A percentile compares a stretch with the other conserved stretches of the same genome.
Evolutionary conservation across 495 filamentous ascomycete species (phyloP).

Genomic region (Daldinia childiae): DNA sequence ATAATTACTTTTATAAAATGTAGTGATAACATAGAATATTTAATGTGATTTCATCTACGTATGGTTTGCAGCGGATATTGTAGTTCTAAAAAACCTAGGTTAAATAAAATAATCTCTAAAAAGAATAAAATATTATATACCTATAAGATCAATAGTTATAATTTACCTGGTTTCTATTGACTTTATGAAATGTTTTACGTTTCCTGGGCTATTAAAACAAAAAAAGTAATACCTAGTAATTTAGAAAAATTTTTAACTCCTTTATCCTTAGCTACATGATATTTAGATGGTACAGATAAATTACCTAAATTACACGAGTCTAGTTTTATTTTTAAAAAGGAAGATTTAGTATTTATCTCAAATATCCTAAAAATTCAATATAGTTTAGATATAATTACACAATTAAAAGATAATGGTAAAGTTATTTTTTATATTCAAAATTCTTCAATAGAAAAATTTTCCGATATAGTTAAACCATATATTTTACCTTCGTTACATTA

Average conservation of each 20-base stretch:
- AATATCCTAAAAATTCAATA: too few relatives aligned
- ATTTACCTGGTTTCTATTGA: constrained; percentile 6
- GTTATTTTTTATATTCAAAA: too few relatives aligned
- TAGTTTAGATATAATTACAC: too few relatives aligned
- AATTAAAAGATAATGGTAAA: too few relatives aligned
- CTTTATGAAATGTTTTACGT: constrained; percentile 8
- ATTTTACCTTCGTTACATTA: too few relatives aligned
- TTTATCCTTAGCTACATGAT: constrained; percentile 4
- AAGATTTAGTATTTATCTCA: too few relatives aligned
- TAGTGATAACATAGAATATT: constrained; percentile 13
- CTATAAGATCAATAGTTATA: constrained; percentile 8
- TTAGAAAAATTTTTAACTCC: constrained; percentile 10
- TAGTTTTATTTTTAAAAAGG: too few relatives aligned
- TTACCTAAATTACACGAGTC: too few relatives aligned
- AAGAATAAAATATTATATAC: constrained; percentile 10
- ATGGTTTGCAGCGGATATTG: constrained; percentile 4
- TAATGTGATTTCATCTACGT: constrained; percentile 7
- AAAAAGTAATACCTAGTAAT: constrained; percentile 5
- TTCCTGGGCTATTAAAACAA: constrained; percentile 1
- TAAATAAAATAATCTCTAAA: constrained; percentile 14
- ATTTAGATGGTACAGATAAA: too few relatives aligned
- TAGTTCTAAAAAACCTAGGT: constrained; percentile 8
- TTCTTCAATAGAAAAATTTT: too few relatives aligned
- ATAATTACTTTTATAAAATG: constrained; percentile 11
- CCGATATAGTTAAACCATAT: too few relatives aligned